Percentiles rank a stretch among this genome's conserved stretches.
These are phyloP conservation scores for Monosporascus sp. DNA, from an alignment of 2,329 filamentous ascomycete genomes.

Conservation along the genomic window DNA sequence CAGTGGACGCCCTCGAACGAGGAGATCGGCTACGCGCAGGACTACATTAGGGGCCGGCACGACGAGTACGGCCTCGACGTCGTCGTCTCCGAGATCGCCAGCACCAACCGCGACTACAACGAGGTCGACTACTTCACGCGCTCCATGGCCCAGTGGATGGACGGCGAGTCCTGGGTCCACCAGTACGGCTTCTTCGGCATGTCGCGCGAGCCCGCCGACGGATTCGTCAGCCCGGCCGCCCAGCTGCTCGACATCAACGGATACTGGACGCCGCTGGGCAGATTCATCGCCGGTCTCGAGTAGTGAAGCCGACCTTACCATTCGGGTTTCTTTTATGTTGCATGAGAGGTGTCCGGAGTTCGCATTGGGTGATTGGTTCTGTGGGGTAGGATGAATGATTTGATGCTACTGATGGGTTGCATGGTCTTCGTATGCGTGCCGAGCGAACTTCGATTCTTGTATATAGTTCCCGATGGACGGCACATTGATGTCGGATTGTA, in stretches of 20 bases:
- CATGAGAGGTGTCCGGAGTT: not conserved
- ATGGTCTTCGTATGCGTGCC: not conserved
- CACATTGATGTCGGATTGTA: not conserved
- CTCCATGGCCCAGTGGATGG: slow-evolving; percentile 36
- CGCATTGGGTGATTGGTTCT: not conserved
- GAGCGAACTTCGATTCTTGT: not conserved
- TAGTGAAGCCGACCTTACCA: not conserved
- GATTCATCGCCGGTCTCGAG: not conserved
- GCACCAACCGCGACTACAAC: slow-evolving; percentile 29
- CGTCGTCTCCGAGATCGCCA: slow-evolving; percentile 36
- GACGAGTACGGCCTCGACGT: slow-evolving; percentile 23
- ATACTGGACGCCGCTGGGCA: slow-evolving; percentile 29
- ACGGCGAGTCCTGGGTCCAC: slow-evolving; percentile 32
- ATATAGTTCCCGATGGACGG: not conserved
- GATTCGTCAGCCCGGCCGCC: slow-evolving; percentile 39
- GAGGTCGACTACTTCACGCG: slow-evolving; percentile 34
- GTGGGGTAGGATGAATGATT: not conserved
- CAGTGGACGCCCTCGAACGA: slow-evolving; percentile 14
- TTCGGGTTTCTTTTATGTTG: not conserved
- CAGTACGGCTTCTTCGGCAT: slow-evolving; percentile 41
- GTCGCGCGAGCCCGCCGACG: slow-evolving; percentile 34
- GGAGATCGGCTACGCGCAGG: slow-evolving; percentile 26
- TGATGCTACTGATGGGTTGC: not conserved
- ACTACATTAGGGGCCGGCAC: slow-evolving; percentile 30
- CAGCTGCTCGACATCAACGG: slow-evolving; percentile 39